Conservation (phyloP, 2,329 filamentous ascomycete genomes). For the Thelonectria blattea region DNA sequence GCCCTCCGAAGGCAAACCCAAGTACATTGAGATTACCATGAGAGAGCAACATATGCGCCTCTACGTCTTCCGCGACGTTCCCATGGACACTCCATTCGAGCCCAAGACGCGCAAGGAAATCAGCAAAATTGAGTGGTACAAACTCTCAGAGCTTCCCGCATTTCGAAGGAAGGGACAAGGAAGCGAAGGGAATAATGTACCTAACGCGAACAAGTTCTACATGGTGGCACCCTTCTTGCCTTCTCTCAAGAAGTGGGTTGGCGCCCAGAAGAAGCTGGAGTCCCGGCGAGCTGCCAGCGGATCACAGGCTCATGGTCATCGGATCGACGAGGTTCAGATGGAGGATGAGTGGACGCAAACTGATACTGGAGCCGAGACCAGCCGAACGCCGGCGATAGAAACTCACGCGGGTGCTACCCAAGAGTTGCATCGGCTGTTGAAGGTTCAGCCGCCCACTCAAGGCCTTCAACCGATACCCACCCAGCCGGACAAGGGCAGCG, state of each 20-base stretch:
- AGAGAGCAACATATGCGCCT: conserved; percentile 90
- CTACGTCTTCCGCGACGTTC: conserved; percentile 89
- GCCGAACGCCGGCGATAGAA: conserved; percentile 48
- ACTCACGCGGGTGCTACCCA: conserved; percentile 57
- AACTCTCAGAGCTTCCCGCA: conserved; percentile 83
- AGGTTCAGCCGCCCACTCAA: conserved; percentile 60
- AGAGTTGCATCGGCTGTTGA: conserved; percentile 61
- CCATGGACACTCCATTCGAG: conserved; percentile 85
- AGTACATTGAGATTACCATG: conserved; percentile 88
- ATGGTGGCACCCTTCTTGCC: conserved; percentile 95
- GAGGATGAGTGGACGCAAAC: conserved; percentile 65
- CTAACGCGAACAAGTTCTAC: conserved; percentile 88
- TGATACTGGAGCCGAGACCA: conserved; percentile 40
- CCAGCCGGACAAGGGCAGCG: conserved; percentile 54
- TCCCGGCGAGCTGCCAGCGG: conserved; percentile 51
- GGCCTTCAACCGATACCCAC: conserved; percentile 47
- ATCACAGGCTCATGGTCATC: conserved; percentile 50
- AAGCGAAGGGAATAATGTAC: conserved; percentile 60
- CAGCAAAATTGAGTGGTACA: conserved; percentile 96
- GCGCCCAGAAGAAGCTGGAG: conserved; percentile 80
- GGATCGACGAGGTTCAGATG: conserved; percentile 62
- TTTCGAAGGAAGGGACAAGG: conserved; percentile 69
- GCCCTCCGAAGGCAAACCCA: conserved; percentile 71
- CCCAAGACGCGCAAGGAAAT: conserved; percentile 96
- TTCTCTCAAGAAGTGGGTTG: conserved; percentile 87